These are phyloP conservation scores for Aureobasidium sp. DNA, from an alignment of 2,329 filamentous ascomycete genomes.

Conservation along the genomic window DNA sequence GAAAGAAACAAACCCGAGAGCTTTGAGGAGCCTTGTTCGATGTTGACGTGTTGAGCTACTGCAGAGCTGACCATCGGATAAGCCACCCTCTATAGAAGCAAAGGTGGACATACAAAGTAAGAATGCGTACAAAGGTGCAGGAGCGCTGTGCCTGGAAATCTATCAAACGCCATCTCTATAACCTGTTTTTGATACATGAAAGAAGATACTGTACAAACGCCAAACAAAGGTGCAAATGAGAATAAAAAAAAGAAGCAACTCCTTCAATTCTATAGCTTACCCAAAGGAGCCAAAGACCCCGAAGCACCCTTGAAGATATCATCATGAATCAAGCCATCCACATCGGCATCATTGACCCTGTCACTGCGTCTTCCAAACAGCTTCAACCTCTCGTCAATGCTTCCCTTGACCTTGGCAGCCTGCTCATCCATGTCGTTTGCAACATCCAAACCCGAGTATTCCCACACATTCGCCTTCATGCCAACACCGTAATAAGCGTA, in stretches of 20 bases:
- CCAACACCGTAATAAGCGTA: conserved; percentile 93
- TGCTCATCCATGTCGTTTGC: conserved; percentile 30
- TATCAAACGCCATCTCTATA: neutral
- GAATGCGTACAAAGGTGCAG: no score
- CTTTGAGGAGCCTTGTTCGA: no score
- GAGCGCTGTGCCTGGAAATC: neutral
- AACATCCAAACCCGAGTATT: conserved; percentile 56
- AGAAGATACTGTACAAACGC: conserved; percentile 14
- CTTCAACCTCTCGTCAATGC: conserved; percentile 26
- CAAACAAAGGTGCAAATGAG: neutral
- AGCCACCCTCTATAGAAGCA: no score
- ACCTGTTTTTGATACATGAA: conserved; percentile 1
- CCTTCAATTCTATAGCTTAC: conserved; percentile 16
- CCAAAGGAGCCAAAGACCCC: conserved; percentile 26
- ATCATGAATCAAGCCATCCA: conserved; percentile 19
- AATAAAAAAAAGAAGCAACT: neutral
- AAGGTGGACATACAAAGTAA: no score
- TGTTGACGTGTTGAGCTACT: no score
- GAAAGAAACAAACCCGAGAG: no score
- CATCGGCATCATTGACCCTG: conserved; percentile 20
- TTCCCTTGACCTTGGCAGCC: conserved; percentile 25
- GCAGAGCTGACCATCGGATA: no score
- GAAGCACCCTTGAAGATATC: conserved; percentile 28
- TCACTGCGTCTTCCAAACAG: conserved; percentile 25
- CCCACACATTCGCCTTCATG: conserved; percentile 98